phyloP scores from a whole-genome alignment of 1,284 basidiomycete species.

The Dichomitus squalens region DNA sequence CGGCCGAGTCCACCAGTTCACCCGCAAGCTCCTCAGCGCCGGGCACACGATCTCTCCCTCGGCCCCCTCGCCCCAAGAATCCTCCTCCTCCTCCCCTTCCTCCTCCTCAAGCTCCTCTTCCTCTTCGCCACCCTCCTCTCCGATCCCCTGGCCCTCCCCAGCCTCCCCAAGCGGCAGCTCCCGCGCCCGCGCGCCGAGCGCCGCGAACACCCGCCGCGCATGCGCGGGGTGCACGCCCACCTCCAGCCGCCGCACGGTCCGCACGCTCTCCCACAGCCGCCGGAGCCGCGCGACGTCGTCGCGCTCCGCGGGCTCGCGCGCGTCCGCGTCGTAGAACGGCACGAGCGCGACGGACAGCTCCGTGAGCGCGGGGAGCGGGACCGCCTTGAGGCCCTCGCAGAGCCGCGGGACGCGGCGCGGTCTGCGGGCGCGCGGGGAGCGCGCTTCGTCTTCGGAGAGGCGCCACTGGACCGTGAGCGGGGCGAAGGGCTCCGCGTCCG shows the following conservation, averaged over 20 bases:
- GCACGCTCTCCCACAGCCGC: conserved; percentile 3
- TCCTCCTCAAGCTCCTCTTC: not conserved
- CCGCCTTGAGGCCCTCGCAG: conserved; percentile 11
- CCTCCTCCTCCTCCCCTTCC: not conserved
- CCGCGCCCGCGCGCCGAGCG: conserved; percentile 1
- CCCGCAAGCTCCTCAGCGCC: not conserved
- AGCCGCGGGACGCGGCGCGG: conserved; percentile 1
- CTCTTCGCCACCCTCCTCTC: not conserved
- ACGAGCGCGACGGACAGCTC: not conserved
- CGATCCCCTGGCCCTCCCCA: too few relatives aligned
- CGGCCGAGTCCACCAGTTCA: conserved; percentile 5
- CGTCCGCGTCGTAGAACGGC: not conserved
- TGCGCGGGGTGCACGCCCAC: not conserved
- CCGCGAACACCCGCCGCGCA: not conserved
- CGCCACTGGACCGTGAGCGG: conserved; percentile 1
- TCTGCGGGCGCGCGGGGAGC: not conserved
- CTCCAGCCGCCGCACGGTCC: conserved; percentile 1
- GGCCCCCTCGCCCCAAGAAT: too few relatives aligned
- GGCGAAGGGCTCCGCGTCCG: not conserved
- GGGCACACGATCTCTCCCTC: conserved; percentile 6
- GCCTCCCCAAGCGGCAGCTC: not conserved
- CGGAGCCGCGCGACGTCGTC: not conserved
- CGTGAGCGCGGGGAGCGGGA: conserved; percentile 9
- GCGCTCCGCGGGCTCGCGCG: not conserved
- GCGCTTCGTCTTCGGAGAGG: not conserved